Base-by-base conservation (phyloP, 495 filamentous ascomycete genomes). In the Aspergillus asperescens region DNA sequence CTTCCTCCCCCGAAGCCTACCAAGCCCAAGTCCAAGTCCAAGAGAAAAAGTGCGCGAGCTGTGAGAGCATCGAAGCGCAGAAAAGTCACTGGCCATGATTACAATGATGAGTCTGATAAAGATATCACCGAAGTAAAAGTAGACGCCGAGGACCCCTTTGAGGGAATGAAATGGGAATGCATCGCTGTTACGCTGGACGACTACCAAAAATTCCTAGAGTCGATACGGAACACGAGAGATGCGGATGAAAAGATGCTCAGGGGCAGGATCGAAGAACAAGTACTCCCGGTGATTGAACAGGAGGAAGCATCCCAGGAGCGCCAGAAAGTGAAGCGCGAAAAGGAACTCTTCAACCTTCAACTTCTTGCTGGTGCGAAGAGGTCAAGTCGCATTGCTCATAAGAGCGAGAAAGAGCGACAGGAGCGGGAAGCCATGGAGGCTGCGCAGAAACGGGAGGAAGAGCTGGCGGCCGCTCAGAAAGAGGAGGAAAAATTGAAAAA, bases 331-430 rank as follows among this genome's bases (percentile, higher is more conserved):
- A 82, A 83, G 66, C 80, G 81, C 53, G 84, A 92, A 65, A 90
- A 87, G 62, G 90, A 96, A 59, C 63, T 94, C 25, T 69, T 87
- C 46, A 88, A 83, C 57, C 62, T 92, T 57, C 81, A 92, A 62
- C 87, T 91, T 59, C 75, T 97, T 55, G 90, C 89, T n/a, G 86
- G 86, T 34, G 92, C 93, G 0, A 98, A 98, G 71, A 76, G 93
- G 50, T 96, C 93, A 1, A 92, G 88, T 56, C 83, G 93, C 43
- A 77, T 97, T 43, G 89, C 89, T 28, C 77, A 79, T 47, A 95
- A 90, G 68, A 70, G 81, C 23, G 87, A 95, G 64, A 86, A 82
- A 48, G 88, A 89, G 54, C 83, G 83, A 56, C 67, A 82, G 48
- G 83, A 89, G 20, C 85, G 88, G 49, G 85, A 86, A 48, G 77